Evolutionary conservation across 139 green algal genomes (phyloP).

Genomic region (Chlamydomonas incerta): DNA sequence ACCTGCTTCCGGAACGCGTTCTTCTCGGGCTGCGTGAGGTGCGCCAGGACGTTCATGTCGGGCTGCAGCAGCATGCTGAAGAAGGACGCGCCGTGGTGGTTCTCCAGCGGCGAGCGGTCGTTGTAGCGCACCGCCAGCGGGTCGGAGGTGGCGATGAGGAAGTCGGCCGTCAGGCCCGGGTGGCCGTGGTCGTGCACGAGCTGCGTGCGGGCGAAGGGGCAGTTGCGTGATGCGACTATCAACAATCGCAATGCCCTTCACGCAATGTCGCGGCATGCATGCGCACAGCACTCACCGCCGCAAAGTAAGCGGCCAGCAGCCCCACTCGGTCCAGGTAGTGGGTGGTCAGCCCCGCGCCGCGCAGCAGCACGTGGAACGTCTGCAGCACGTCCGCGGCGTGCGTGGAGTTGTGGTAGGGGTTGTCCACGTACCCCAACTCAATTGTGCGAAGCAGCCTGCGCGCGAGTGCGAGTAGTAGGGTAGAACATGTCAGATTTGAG

Average conservation of each 20-base stretch:
- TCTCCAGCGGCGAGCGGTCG: slow-evolving; percentile 55
- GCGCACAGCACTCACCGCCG: slow-evolving; percentile 5
- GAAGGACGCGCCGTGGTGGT: slow-evolving; percentile 52
- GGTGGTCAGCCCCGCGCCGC: not conserved
- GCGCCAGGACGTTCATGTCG: slow-evolving; percentile 10
- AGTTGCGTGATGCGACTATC: too few relatives aligned
- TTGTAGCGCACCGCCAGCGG: slow-evolving; percentile 65
- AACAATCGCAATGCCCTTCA: too few relatives aligned
- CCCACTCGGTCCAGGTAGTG: slow-evolving; percentile 36
- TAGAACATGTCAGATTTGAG: too few relatives aligned
- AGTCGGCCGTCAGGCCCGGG: slow-evolving; percentile 63
- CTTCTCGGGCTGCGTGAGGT: not conserved
- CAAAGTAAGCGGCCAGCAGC: slow-evolving; percentile 34
- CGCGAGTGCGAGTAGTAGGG: too few relatives aligned
- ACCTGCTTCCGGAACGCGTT: slow-evolving; percentile 23
- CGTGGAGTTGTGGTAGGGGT: slow-evolving; percentile 71
- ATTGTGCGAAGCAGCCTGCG: slow-evolving; percentile 38
- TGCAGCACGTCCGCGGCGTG: slow-evolving; percentile 69
- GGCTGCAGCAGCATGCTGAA: slow-evolving; percentile 38
- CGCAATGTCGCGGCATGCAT: too few relatives aligned
- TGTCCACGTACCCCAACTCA: slow-evolving; percentile 60
- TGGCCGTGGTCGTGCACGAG: slow-evolving; percentile 48
- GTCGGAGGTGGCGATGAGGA: slow-evolving; percentile 52
- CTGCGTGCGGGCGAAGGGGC: too few relatives aligned
- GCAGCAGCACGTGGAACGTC: slow-evolving; percentile 57